Evolutionary conservation across 164 flowering plant genomes (phyloP), one percentile per base, ranked within the genome.

Genomic region (Liriodendron chinense): DNA sequence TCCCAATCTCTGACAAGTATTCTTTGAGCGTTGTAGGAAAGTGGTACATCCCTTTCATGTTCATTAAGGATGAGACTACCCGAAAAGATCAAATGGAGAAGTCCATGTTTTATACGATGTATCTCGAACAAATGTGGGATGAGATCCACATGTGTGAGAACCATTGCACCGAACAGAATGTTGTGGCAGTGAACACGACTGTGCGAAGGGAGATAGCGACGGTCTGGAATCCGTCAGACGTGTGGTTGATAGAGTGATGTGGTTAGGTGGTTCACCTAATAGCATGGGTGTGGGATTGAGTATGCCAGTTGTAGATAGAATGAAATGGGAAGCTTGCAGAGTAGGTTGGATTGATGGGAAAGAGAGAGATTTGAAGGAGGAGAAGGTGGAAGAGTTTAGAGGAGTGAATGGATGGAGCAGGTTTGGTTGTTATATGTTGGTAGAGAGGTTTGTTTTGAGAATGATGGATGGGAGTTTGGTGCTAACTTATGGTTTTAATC

Each of bases 101-200:
- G 14, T 88, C 91, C 13, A 65, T 72, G 66, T 89, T 75, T 71
- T 90, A 90, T 64, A 84, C 80, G 81, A 85, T 89, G 81, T 83
- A 83, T 65, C 81, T 92, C 0, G 88, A 90, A 75, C 94, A 88
- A 71, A 73, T 76, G 49, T 92, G 96, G 96, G 89, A 87, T 68
- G 78, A 77, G 75, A 75, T 91, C 23, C 84, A 79, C 70, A 57
- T 65, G 10, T 71, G 78, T 25, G 77, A 79, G 61, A 86, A 82
- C 47, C 9, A 78, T 16, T 22, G 64, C 21, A 20, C 18, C 7
- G 23, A 71, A 16, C 77, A 74, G 1, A 83, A 80, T 28, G 25
- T 8, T 13, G 76, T 74, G 43, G 61, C 47, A 23, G 71, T 74
- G 22, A 50, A 53, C 12, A 28, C 71, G 50, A 66, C n/a, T 23